Evolutionary conservation across 768 basidiomycete species (phyloP).

Genomic region (Termitomyces sp.): DNA sequence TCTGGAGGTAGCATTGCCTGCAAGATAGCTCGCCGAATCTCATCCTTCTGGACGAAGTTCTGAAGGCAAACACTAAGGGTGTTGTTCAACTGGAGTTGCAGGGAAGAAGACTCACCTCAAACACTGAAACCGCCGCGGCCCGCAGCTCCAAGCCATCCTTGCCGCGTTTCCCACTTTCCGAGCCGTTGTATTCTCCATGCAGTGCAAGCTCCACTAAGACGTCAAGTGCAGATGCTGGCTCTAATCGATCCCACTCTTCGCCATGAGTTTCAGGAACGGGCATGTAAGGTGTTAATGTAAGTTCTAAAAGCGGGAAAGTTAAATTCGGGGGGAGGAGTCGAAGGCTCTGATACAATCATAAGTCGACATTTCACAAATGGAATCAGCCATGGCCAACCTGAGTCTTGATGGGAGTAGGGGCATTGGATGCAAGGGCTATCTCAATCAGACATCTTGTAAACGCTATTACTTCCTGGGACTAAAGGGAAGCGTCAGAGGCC

Average conservation of each 20-base stretch:
- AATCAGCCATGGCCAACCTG: slow-evolving; percentile 49
- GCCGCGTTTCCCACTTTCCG: slow-evolving; percentile 52
- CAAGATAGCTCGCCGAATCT: slow-evolving; percentile 65
- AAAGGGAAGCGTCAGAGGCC: slow-evolving; percentile 7
- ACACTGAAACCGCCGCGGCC: slow-evolving; percentile 73
- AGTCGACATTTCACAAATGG: background rate
- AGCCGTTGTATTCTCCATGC: slow-evolving; percentile 86
- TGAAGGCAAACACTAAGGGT: slow-evolving; percentile 24
- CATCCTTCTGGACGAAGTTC: slow-evolving; percentile 79
- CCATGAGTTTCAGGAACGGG: slow-evolving; percentile 81
- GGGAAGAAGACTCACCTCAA: slow-evolving; percentile 57
- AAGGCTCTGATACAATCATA: slow-evolving; percentile 33
- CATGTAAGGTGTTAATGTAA: slow-evolving; percentile 72
- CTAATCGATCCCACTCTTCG: slow-evolving; percentile 91
- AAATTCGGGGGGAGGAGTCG: slow-evolving; percentile 45
- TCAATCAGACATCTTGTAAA: slow-evolving; percentile 83
- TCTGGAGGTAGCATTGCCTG: slow-evolving; percentile 70
- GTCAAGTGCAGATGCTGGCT: slow-evolving; percentile 77
- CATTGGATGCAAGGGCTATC: slow-evolving; percentile 90
- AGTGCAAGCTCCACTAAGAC: slow-evolving; percentile 79
- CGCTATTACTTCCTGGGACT: slow-evolving; percentile 57
- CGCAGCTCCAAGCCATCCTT: slow-evolving; percentile 75
- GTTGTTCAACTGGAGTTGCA: background rate
- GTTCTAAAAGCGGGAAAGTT: slow-evolving; percentile 62
- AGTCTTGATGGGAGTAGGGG: slow-evolving; percentile 83